Conservation (phyloP, 345 rosid species). For the Salix viminalis region DNA sequence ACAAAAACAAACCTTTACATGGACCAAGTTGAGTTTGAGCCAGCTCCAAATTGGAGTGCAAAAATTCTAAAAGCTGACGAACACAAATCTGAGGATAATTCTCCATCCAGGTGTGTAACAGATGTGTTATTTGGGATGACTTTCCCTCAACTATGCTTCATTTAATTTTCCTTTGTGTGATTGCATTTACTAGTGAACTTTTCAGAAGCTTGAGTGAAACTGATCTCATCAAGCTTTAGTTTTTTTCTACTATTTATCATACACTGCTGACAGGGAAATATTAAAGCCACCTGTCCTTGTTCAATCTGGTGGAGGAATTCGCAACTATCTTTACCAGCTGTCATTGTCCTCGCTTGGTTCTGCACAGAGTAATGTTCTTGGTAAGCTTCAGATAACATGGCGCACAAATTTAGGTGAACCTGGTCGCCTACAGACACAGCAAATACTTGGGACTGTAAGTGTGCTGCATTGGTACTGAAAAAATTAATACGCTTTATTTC, state of each 20-base stretch:
- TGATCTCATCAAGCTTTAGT: neutral
- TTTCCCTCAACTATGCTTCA: neutral
- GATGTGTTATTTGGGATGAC: neutral
- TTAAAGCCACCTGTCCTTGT: conserved; percentile 71
- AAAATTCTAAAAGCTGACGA: conserved; percentile 55
- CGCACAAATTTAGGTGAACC: conserved; percentile 96
- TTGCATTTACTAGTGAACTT: neutral
- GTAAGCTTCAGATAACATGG: conserved; percentile 96
- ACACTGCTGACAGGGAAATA: conserved; percentile 43
- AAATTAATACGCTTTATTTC: neutral
- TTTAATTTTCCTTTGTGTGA: neutral
- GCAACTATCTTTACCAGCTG: conserved; percentile 77
- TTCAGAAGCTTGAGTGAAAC: neutral
- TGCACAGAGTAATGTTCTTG: conserved; percentile 64
- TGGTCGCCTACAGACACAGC: conserved; percentile 96
- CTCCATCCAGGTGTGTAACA: conserved; percentile 43
- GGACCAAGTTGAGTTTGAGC: conserved; percentile 99
- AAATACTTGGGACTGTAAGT: conserved; percentile 89
- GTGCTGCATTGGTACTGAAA: neutral
- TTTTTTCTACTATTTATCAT: neutral
- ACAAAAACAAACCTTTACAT: conserved; percentile 84
- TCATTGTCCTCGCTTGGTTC: conserved; percentile 42
- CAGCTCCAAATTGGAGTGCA: conserved; percentile 79
- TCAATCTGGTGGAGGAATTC: conserved; percentile 86
- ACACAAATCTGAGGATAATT: conserved; percentile 27